Conservation (phyloP, 306 rosid genomes). For the barrel medic (Medicago truncatula) region DNA sequence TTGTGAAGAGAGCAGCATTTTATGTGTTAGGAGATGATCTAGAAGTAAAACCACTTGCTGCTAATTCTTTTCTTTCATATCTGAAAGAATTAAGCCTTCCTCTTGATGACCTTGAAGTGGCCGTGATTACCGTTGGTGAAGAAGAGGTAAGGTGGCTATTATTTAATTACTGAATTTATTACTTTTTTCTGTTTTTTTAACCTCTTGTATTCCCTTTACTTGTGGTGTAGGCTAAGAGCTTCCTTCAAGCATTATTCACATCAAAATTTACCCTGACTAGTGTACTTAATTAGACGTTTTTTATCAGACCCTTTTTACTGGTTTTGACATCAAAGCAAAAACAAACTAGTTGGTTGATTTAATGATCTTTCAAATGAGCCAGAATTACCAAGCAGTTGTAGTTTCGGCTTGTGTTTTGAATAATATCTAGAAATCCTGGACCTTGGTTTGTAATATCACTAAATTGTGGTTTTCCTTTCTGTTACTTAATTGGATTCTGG, state of each 20-base stretch:
- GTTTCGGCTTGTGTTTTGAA: background rate
- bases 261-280: constrained; percentile 3
- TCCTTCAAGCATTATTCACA: constrained; percentile 39
- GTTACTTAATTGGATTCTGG: too few relatives aligned
- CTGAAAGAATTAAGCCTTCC: constrained; percentile 1
- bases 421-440: background rate
- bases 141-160: constrained; percentile 19
- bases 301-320: too few relatives aligned
- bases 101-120: constrained; percentile 42
- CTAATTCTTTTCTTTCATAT: background rate
- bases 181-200: background rate
- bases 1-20: background rate
- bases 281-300: background rate
- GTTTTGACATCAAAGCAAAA: background rate
- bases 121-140: constrained; percentile 15
- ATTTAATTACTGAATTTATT: background rate
- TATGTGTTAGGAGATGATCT: background rate
- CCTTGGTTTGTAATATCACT: background rate
- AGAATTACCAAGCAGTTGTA: background rate
- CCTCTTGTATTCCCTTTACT: background rate
- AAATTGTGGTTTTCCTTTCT: background rate
- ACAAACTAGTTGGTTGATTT: background rate
- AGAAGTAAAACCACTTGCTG: background rate
- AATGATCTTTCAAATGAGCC: background rate
- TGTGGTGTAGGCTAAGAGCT: constrained; percentile 38